These are phyloP conservation scores for Neurospora sp. DNA, from an alignment of 2,329 filamentous ascomycete species.

Conservation along the genomic window DNA sequence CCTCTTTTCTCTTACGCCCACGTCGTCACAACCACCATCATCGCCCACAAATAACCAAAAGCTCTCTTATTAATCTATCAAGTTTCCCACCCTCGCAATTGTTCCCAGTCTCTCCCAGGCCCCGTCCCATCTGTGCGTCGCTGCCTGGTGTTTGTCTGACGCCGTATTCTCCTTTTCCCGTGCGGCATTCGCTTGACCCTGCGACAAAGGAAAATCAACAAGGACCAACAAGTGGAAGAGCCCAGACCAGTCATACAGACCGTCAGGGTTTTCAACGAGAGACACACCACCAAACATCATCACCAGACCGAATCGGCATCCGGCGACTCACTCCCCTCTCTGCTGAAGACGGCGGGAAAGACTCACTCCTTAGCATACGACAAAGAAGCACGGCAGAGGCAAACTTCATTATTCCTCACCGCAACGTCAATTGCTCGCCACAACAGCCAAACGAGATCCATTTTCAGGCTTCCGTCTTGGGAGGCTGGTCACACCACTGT, in stretches of 20 bases:
- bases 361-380: neutral
- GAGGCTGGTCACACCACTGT: conserved; percentile 20
- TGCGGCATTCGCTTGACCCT: conserved; percentile 28
- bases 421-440: neutral
- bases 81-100: conserved; percentile 1
- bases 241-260: conserved; percentile 7
- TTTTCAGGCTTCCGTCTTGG: conserved; percentile 22
- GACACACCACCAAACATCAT: conserved; percentile 4
- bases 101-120: neutral
- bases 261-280: conserved; percentile 5
- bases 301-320: neutral
- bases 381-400: conserved; percentile 5
- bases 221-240: conserved; percentile 8
- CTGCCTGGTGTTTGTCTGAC: conserved; percentile 17
- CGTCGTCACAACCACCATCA: conserved; percentile 1
- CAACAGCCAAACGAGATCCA: conserved; percentile 12
- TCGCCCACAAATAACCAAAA: neutral
- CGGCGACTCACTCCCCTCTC: neutral
- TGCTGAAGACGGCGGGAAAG: neutral
- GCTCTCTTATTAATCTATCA: conserved; percentile 1
- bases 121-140: conserved; percentile 11
- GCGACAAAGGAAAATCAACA: conserved; percentile 21
- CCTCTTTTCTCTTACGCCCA: conserved; percentile 9
- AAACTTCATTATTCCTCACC: neutral
- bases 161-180: conserved; percentile 19